Evolutionary conservation across 495 filamentous ascomycete species (phyloP), one percentile per base, ranked within the genome.

Genomic region (Hypoxylon fuscum): DNA sequence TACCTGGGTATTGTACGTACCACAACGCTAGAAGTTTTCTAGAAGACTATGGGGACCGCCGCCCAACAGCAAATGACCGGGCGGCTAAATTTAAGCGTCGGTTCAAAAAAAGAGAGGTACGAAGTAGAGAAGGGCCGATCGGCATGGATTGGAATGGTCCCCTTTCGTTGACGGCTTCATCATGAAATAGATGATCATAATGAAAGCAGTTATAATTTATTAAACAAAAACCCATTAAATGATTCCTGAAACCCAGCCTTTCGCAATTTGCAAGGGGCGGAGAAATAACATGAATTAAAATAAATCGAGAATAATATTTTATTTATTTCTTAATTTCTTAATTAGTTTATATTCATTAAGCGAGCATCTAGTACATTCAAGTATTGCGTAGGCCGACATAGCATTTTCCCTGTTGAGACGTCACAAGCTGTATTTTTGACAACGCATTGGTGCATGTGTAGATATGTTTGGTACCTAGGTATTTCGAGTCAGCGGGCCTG

Each of bases 71-170:
- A 52, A 66, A 66, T 62, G 46, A 66, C 34, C 51, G 37, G 53
- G 57, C 57, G 63, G 52, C 63, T 66, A 66, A 66, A 66, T 58
- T 59, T 46, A 62, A 62, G 55, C 46, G 47, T 64, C 61, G 61
- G 61, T 49, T 64, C 32, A 22, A 40, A 12, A 59, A 47, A 43
- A 47, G 63, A 66, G 51, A 38, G 55, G 50, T 55, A 44, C 62
- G 55, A 55, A 55, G 40, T 48, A 38, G 37, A 62, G 42, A 56
- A 61, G 53, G 63, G 62, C 63, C 57, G 63, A 62, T 66, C 47
- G 46, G 37, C 25, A 27, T 27, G 25, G 25, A 27, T 27, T 27
- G 14, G 14, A 47, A 47, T 54, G 17, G 46, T 18, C 14, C 37
- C 14, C 14, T 40, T 27, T 8, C 37, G n/a, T 18, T 40, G 25